These are phyloP conservation scores for Luffa acutangula DNA, from an alignment of 306 rosid genomes.

Conservation along the genomic window DNA sequence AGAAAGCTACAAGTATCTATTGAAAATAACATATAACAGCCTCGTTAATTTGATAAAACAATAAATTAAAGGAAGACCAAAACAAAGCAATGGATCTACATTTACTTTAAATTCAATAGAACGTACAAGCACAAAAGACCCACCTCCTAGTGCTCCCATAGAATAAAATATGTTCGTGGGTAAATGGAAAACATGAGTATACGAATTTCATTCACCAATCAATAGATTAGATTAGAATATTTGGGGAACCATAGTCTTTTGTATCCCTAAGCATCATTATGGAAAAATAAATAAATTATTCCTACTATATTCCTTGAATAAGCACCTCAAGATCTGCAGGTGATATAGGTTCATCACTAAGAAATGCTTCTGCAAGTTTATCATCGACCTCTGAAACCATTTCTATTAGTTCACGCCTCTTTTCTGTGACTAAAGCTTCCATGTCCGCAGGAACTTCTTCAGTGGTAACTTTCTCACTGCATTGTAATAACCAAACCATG, in stretches of 20 bases:
- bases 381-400: conserved; percentile 92
- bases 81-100: neutral
- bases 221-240: neutral
- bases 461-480: conserved; percentile 54
- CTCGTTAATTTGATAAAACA: neutral
- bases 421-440: conserved; percentile 71
- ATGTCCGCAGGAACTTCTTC: conserved; percentile 78
- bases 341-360: conserved; percentile 72
- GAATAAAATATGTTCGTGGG: neutral
- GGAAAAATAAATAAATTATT: neutral
- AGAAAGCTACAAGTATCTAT: neutral
- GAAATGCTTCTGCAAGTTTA: conserved; percentile 89
- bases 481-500: conserved; percentile 18
- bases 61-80: neutral
- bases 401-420: conserved; percentile 85
- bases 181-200: neutral
- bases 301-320: neutral
- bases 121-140: neutral
- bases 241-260: neutral
- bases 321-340: conserved; percentile 76
- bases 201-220: neutral
- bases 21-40: neutral
- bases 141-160: neutral
- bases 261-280: neutral
- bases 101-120: neutral